Evolutionary conservation across 768 basidiomycete genomes (phyloP).

Genomic region (Gloeopeniophorella convolvens): DNA sequence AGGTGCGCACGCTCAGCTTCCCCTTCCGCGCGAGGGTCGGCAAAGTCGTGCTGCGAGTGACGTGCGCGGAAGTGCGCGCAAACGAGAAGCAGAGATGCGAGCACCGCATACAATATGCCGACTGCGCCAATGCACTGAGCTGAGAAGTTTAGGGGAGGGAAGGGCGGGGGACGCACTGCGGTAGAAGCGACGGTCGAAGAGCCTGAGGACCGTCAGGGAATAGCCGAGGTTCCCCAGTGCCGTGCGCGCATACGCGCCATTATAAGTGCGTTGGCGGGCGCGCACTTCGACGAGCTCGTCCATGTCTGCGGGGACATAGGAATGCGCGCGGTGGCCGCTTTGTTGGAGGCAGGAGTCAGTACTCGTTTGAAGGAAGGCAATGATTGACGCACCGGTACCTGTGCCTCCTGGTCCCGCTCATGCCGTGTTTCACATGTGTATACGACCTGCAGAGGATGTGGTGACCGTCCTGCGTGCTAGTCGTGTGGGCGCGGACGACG

Average conservation of each 20-base stretch:
- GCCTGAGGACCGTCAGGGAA: conserved; percentile 63
- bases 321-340: conserved; percentile 30
- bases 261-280: conserved; percentile 75
- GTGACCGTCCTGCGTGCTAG: too few relatives aligned
- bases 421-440: too few relatives aligned
- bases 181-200: conserved; percentile 74
- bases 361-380: background rate
- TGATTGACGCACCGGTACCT: conserved; percentile 7
- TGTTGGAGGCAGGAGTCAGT: background rate
- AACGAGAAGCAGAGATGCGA: conserved; percentile 55
- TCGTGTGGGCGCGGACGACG: too few relatives aligned
- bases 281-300: conserved; percentile 56
- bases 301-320: conserved; percentile 30
- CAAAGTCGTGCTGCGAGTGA: conserved; percentile 70
- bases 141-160: background rate
- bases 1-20: conserved; percentile 19
- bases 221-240: conserved; percentile 72
- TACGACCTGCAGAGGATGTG: too few relatives aligned
- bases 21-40: conserved; percentile 35
- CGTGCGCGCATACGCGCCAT: conserved; percentile 74
- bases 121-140: conserved; percentile 26
- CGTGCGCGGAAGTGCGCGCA: conserved; percentile 54
- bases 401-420: background rate
- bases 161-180: conserved; percentile 42
- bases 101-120: conserved; percentile 57